Percentiles rank a stretch among this genome's conserved stretches.
Evolutionary conservation across 495 filamentous ascomycete species (phyloP).

Genomic region (Talaromyces proteolyticus): DNA sequence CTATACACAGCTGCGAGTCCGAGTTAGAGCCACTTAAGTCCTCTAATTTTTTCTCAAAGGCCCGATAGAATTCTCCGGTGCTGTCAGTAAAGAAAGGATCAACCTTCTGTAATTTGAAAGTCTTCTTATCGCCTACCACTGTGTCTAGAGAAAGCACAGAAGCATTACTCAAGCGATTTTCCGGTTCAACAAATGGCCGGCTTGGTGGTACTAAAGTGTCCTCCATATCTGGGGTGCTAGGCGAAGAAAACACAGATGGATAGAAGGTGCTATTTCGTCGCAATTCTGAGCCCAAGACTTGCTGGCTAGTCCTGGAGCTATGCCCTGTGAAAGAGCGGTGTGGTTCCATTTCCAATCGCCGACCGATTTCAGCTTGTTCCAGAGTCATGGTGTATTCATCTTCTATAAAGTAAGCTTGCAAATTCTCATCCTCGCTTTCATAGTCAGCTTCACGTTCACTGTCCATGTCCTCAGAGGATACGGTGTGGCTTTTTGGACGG

Average conservation of each 20-base stretch:
- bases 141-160: conserved; percentile 48
- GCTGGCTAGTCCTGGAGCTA: neutral
- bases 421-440: conserved; percentile 39
- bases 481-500: conserved; percentile 20
- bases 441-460: conserved; percentile 18
- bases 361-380: conserved; percentile 27
- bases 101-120: conserved; percentile 62
- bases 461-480: conserved; percentile 28
- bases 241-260: conserved; percentile 23
- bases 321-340: neutral
- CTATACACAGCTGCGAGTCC: conserved; percentile 57
- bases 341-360: conserved; percentile 12
- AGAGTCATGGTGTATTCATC: conserved; percentile 35
- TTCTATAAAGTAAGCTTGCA: conserved; percentile 36
- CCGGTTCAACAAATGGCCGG: conserved; percentile 25
- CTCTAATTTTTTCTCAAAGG: conserved; percentile 56
- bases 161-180: conserved; percentile 32
- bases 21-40: conserved; percentile 51
- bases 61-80: conserved; percentile 54
- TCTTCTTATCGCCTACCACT: conserved; percentile 55
- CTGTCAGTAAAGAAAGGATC: conserved; percentile 68
- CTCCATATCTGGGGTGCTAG: conserved; percentile 33
- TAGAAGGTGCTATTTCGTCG: conserved; percentile 6
- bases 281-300: neutral
- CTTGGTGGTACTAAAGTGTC: conserved; percentile 29